Base-by-base conservation (phyloP, 768 basidiomycete genomes). In the Pleurotus djamor region DNA sequence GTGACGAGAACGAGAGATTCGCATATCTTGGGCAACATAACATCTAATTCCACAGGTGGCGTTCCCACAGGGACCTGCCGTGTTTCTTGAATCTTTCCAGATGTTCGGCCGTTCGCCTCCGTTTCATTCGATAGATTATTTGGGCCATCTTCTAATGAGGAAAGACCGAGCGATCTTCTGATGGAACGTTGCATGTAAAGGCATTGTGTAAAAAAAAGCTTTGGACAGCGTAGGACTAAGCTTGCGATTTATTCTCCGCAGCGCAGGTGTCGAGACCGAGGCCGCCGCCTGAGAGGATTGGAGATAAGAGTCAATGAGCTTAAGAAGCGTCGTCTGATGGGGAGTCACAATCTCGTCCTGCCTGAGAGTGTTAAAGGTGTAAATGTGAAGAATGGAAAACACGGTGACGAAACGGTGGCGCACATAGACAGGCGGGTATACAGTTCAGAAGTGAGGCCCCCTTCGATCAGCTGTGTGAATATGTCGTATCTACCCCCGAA, bases 271-370 rank as follows among this genome's bases (percentile, higher is more conserved):
- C 41, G 71, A 68, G 33, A 68, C 64, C 14, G 68, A 65, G 41
- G 69, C 65, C 21, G 75, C 58, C 13, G 62, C 63, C 62, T 76
- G 75, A 32, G 74, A 73, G 10, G 84, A 80, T 62, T 92, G 89
- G 57, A 94, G 76, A 67, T 92, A 89, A 1, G 92, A 90, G 68
- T 96, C 95, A 10, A 95, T 75, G 13, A 96, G 77, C 71, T 95
- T 96, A 59, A 97, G 83, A 9, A 96, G 74, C n/a, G 84, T 90
- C 4, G 87, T 92, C 70, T 96, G 95, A 64, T 90, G 87, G 0
- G 94, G 92, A 4, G 91, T 85, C 43, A 95, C 82, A 10, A 86
- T 78, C 72, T 94, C 93, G 48, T 82, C 84, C 21, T 73, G 61
- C 59, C 92, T 63, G 50, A 21, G 45, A 48, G 34, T 2, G 69